phyloP scores from a whole-genome alignment of 2,329 filamentous ascomycete species.

The Hymenotorrendiella dingleyae region DNA sequence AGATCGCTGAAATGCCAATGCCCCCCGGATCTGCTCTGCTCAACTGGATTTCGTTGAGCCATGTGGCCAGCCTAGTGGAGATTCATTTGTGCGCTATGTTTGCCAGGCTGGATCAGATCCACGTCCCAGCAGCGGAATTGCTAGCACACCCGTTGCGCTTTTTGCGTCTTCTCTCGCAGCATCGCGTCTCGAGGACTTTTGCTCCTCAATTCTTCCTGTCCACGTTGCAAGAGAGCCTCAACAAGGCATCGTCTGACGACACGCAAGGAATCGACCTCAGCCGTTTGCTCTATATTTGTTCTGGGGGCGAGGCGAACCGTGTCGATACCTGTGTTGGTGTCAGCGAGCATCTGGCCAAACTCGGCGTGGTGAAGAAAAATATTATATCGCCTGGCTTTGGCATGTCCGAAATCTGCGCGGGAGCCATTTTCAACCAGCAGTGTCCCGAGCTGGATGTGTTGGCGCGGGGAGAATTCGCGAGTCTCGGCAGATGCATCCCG shows the following conservation, averaged over 20 bases:
- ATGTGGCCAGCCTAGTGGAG: constrained; percentile 46
- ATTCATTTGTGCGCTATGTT: constrained; percentile 45
- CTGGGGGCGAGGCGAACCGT: constrained; percentile 42
- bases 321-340: constrained; percentile 29
- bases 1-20: constrained; percentile 29
- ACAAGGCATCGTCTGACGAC: no score
- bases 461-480: constrained; percentile 29
- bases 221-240: no score
- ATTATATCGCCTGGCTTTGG: constrained; percentile 40
- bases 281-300: constrained; percentile 31
- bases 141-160: constrained; percentile 35
- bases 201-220: constrained; percentile 39
- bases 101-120: constrained; percentile 38
- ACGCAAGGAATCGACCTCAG: constrained; percentile 28
- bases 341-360: constrained; percentile 26
- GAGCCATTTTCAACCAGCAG: constrained; percentile 35
- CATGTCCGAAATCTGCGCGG: constrained; percentile 50
- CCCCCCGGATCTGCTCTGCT: constrained; percentile 28
- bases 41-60: constrained; percentile 43
- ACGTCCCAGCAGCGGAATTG: constrained; percentile 38
- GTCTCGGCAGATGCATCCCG: constrained; percentile 34
- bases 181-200: constrained; percentile 39
- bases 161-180: constrained; percentile 34
- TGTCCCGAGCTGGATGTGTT: constrained; percentile 37
- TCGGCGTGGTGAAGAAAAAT: constrained; percentile 30